A percentile compares a stretch with the other conserved stretches of the same genome.
phyloP scores from a whole-genome alignment of 768 basidiomycete genomes.

The Lactarius hatsudake region DNA sequence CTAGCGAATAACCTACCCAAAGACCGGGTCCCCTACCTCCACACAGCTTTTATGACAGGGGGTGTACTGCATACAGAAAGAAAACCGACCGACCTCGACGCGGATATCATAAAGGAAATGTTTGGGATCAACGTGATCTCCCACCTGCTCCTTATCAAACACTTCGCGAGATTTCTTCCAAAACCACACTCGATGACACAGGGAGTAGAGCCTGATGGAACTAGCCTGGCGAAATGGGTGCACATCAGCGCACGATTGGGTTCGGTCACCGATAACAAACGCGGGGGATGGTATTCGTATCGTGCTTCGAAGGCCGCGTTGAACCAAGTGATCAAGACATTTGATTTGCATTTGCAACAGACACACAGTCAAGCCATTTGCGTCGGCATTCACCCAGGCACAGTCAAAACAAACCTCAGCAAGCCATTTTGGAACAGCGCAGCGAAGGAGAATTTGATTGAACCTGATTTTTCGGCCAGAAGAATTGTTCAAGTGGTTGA shows the following conservation, averaged over 20 bases:
- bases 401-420: conserved; percentile 59
- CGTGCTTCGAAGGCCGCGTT: conserved; percentile 61
- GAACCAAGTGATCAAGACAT: conserved; percentile 60
- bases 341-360: conserved; percentile 52
- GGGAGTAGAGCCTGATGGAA: neutral
- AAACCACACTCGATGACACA: conserved; percentile 14
- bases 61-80: conserved; percentile 57
- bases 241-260: conserved; percentile 60
- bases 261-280: conserved; percentile 54
- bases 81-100: conserved; percentile 47
- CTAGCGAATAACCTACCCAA: conserved; percentile 39
- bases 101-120: conserved; percentile 40
- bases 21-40: conserved; percentile 42
- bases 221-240: conserved; percentile 51
- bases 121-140: conserved; percentile 60
- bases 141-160: conserved; percentile 59
- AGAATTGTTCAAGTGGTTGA: conserved; percentile 47
- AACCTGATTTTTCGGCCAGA: conserved; percentile 49
- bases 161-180: conserved; percentile 59
- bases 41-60: conserved; percentile 54
- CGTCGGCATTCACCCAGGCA: conserved; percentile 58
- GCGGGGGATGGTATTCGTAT: conserved; percentile 63
- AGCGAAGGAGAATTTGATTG: conserved; percentile 41
- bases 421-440: conserved; percentile 49
- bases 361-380: conserved; percentile 48